These are phyloP conservation scores for Rutstroemia sp. DNA, from an alignment of 2,329 filamentous ascomycete genomes.

Conservation along the genomic window DNA sequence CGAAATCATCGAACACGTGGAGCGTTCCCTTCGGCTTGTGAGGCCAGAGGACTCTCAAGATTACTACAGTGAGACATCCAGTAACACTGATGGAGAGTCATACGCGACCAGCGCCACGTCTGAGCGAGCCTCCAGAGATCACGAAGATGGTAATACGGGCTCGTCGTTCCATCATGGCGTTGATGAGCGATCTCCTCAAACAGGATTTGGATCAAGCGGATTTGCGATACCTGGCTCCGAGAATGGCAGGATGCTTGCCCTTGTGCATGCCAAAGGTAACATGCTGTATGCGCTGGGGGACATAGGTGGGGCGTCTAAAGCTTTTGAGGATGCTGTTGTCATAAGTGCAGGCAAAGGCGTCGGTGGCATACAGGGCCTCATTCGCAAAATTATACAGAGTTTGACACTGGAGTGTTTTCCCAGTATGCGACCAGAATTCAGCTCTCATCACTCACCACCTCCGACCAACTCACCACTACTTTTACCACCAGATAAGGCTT, in stretches of 20 bases:
- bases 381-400: conserved; percentile 67
- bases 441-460: conserved; percentile 7
- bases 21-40: conserved; percentile 56
- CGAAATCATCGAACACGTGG: conserved; percentile 77
- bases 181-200: conserved; percentile 16
- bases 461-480: conserved; percentile 50
- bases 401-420: conserved; percentile 45
- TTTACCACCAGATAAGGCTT: conserved; percentile 73
- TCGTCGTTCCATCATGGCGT: conserved; percentile 14
- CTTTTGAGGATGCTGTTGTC: conserved; percentile 91
- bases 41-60: conserved; percentile 43
- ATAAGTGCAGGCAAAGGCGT: conserved; percentile 72
- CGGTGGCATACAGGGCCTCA: conserved; percentile 67
- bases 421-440: conserved; percentile 27
- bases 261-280: conserved; percentile 97
- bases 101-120: conserved; percentile 18
- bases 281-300: conserved; percentile 90
- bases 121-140: conserved; percentile 24
- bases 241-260: conserved; percentile 85
- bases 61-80: conserved; percentile 51
- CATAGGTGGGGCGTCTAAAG: conserved; percentile 69
- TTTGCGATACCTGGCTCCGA: conserved; percentile 80
- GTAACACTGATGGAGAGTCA: conserved; percentile 35
- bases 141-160: conserved; percentile 22
- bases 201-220: conserved; percentile 67